Conservation (phyloP, 192 early-diverging fungal species). For the Dissophora ornata region DNA sequence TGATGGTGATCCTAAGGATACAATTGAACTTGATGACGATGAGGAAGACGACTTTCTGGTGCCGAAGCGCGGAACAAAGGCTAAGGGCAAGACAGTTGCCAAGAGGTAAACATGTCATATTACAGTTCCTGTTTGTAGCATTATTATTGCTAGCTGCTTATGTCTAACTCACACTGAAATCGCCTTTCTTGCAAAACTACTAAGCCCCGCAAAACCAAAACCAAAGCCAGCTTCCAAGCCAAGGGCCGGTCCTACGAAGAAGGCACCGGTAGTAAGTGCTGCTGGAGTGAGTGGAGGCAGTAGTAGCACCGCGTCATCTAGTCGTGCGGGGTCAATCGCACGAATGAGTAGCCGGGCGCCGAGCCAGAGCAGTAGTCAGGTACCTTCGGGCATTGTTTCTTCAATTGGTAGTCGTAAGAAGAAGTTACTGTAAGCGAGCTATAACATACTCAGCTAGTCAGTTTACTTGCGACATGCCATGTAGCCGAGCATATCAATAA, state of each 20-base stretch:
- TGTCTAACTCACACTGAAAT: too few relatives aligned
- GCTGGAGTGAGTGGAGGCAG: slow-evolving; percentile 16
- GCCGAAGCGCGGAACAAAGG: slow-evolving; percentile 18
- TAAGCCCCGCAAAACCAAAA: too few relatives aligned
- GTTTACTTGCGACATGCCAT: too few relatives aligned
- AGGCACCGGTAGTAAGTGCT: slow-evolving; percentile 1
- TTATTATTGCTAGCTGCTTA: too few relatives aligned
- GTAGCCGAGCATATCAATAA: too few relatives aligned
- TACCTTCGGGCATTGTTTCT: slow-evolving; percentile 15
- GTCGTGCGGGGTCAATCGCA: not conserved
- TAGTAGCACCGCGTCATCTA: slow-evolving; percentile 2
- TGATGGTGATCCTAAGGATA: not conserved
- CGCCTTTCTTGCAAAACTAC: too few relatives aligned
- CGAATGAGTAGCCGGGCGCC: not conserved
- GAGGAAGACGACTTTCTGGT: slow-evolving; percentile 21
- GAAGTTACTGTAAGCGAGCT: slow-evolving; percentile 17
- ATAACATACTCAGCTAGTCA: too few relatives aligned
- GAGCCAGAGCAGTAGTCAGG: slow-evolving; percentile 19
- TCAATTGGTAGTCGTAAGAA: slow-evolving; percentile 42
- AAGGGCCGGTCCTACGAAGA: slow-evolving; percentile 1
- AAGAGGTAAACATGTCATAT: slow-evolving; percentile 32
- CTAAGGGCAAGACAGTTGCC: slow-evolving; percentile 25
- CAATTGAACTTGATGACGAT: slow-evolving; percentile 4
- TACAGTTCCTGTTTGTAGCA: too few relatives aligned
- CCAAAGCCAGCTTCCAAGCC: slow-evolving; percentile 3